These are phyloP conservation scores for Myxozyma monticola DNA, from an alignment of 805 yeast genomes.

Conservation along the genomic window DNA sequence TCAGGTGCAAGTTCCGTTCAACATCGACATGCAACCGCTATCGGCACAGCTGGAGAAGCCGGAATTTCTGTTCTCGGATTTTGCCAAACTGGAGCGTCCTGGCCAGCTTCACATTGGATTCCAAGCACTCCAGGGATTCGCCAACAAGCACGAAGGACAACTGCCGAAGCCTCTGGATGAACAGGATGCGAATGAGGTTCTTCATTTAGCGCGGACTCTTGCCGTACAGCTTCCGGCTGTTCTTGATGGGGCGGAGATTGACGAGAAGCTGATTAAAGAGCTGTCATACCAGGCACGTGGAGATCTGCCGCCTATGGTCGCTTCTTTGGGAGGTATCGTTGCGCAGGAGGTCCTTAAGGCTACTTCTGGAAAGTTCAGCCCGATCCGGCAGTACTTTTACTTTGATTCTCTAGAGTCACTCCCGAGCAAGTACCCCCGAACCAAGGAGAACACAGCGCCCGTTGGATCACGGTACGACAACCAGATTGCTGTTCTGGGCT, in stretches of 20 bases:
- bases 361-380: constrained; percentile 92
- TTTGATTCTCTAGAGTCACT: constrained; percentile 92
- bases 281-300: constrained; percentile 85
- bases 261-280: constrained; percentile 66
- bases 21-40: constrained; percentile 62
- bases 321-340: constrained; percentile 87
- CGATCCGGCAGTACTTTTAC: constrained; percentile 86
- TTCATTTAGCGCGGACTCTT: constrained; percentile 60
- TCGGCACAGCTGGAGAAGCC: constrained; percentile 69
- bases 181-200: constrained; percentile 69
- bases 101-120: constrained; percentile 87
- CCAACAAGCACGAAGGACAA: constrained; percentile 56
- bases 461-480: constrained; percentile 82
- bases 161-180: constrained; percentile 77
- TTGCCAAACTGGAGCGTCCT: constrained; percentile 92
- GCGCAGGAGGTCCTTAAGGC: constrained; percentile 98
- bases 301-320: constrained; percentile 85
- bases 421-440: constrained; percentile 58
- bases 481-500: constrained; percentile 94
- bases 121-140: constrained; percentile 81
- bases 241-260: constrained; percentile 55
- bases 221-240: constrained; percentile 58
- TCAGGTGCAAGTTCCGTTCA: constrained; percentile 83
- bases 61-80: constrained; percentile 78
- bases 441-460: constrained; percentile 71